Percentiles rank a stretch among this genome's conserved stretches.
These are phyloP conservation scores for Fragilariopsis cylindrus DNA, from an alignment of 108 stramenopile genomes.

Conservation along the genomic window DNA sequence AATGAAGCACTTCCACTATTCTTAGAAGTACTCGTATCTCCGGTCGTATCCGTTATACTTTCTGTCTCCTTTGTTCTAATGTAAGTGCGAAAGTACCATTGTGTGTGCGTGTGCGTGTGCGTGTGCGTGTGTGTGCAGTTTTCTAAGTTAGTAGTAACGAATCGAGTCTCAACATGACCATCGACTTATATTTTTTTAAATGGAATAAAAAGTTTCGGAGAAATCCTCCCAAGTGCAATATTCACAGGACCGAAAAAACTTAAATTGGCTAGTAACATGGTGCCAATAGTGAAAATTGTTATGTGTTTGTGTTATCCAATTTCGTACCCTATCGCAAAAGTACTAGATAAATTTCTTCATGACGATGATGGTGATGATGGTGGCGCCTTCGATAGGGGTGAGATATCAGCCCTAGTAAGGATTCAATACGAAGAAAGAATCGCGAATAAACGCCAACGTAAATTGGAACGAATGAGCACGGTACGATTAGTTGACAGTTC, in stretches of 20 bases:
- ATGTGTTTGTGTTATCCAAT: constrained; percentile 82
- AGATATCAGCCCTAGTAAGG: constrained; percentile 70
- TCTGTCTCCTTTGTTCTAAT: constrained; percentile 92
- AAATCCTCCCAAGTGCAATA: constrained; percentile 84
- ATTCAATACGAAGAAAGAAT: constrained; percentile 84
- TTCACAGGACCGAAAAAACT: constrained; percentile 95
- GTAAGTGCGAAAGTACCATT: constrained; percentile 2
- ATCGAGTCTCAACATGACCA: neutral
- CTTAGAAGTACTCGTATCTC: constrained; percentile 85
- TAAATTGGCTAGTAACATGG: constrained; percentile 67
- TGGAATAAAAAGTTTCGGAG: constrained; percentile 38
- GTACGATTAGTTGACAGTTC: neutral
- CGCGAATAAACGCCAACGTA: constrained; percentile 38
- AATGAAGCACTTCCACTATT: constrained; percentile 96
- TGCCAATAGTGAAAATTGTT: constrained; percentile 78
- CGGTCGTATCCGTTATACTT: constrained; percentile 78
- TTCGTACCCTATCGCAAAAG: constrained; percentile 83
- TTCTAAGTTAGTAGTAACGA: neutral
- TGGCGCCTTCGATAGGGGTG: constrained; percentile 52
- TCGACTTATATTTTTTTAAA: no score
- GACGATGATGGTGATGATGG: constrained; percentile 51
- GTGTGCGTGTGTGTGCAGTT: neutral
- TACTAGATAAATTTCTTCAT: constrained; percentile 78
- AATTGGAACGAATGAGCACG: constrained; percentile 27
- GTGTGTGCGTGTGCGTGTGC: neutral